phyloP scores from a whole-genome alignment of 495 filamentous ascomycete species.

The Cercophora newfieldiana region DNA sequence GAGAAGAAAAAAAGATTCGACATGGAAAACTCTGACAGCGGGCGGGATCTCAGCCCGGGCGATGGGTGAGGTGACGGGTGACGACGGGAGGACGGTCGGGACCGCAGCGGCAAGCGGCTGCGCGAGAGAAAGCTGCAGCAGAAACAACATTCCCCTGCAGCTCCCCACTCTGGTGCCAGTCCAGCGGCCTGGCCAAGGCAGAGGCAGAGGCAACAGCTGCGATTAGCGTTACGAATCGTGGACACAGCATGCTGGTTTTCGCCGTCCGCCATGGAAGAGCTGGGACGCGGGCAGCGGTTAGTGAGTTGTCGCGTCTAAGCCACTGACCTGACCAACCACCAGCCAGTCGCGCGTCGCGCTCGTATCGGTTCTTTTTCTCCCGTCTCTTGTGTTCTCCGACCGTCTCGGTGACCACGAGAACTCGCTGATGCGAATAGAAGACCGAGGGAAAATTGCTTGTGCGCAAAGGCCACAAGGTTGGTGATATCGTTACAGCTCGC shows the following conservation, averaged over 20 bases:
- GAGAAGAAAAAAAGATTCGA: not conserved
- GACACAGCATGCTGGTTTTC: not conserved
- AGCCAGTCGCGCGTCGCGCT: conserved; percentile 1
- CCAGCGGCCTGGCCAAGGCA: not conserved
- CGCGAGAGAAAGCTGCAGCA: conserved; percentile 4
- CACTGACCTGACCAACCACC: not conserved
- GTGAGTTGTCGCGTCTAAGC: not conserved
- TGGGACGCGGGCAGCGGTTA: not conserved
- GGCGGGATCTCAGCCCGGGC: not conserved
- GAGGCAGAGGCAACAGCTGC: not conserved
- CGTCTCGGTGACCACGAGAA: not conserved
- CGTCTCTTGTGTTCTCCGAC: conserved; percentile 12
- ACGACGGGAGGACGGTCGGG: conserved; percentile 11
- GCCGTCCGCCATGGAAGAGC: not conserved
- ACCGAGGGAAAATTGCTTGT: conserved; percentile 18
- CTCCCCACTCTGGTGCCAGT: conserved; percentile 1
- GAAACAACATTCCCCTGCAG: conserved; percentile 15
- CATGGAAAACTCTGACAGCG: not conserved
- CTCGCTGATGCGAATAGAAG: not conserved
- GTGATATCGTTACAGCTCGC: conserved; percentile 29
- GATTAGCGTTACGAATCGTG: not conserved
- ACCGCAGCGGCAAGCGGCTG: conserved; percentile 9
- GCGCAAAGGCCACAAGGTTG: conserved; percentile 30
- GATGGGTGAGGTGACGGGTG: not conserved
- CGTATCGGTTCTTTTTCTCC: conserved; percentile 2